Percentiles rank a stretch among this genome's conserved stretches.
Evolutionary conservation across 306 rosid genomes (phyloP).

Genomic region (Sindora glabra): DNA sequence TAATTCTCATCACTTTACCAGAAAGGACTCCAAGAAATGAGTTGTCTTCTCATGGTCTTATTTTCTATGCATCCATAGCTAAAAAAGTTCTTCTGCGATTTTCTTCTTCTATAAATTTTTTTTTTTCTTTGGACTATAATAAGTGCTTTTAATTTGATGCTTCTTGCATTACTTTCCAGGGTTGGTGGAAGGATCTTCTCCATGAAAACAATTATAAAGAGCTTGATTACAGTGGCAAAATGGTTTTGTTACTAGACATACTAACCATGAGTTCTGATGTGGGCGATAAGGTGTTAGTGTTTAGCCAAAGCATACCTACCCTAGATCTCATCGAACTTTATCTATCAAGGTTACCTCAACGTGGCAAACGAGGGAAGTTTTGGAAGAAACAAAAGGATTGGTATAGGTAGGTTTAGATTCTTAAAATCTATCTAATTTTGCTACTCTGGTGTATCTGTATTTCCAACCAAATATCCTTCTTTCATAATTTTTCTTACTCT

Average conservation of each 20-base stretch:
- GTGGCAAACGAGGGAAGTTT: constrained; percentile 54
- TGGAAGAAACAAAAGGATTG: constrained; percentile 97
- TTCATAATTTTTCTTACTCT: not conserved
- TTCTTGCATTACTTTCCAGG: constrained; percentile 40
- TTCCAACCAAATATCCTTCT: not conserved
- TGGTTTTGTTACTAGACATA: constrained; percentile 84
- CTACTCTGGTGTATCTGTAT: not conserved
- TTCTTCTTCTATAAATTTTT: no score
- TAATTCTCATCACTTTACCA: no score
- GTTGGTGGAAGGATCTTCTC: constrained; percentile 91
- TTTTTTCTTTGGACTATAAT: no score
- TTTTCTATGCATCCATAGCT: not conserved
- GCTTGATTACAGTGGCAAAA: constrained; percentile 85
- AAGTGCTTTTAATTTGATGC: constrained; percentile 11
- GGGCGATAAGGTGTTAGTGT: constrained; percentile 92
- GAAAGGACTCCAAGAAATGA: no score
- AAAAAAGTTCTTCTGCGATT: not conserved
- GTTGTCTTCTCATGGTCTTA: not conserved
- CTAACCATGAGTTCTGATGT: constrained; percentile 70
- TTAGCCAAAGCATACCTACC: constrained; percentile 97
- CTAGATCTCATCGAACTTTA: constrained; percentile 83
- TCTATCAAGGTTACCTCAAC: constrained; percentile 66
- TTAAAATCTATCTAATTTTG: constrained; percentile 9
- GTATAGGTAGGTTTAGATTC: constrained; percentile 69
- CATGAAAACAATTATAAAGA: constrained; percentile 68